Base-by-base conservation (phyloP, 2,329 filamentous ascomycete species). In the Penicillium brasilianum region DNA sequence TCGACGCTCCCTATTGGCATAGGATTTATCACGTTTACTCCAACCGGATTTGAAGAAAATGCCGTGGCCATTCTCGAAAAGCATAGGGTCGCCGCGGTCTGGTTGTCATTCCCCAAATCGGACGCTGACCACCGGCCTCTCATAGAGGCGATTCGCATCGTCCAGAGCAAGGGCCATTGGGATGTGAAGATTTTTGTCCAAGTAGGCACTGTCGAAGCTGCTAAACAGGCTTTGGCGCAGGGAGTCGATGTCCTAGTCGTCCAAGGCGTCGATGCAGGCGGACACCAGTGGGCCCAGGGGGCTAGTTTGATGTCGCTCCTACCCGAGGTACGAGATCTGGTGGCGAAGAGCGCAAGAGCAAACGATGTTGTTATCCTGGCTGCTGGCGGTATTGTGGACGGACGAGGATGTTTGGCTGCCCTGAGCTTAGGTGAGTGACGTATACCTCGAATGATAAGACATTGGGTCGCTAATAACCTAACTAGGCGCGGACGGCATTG, bases 261-360 rank as follows among this genome's bases (percentile, higher is more conserved):
- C 5, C 88, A 90, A 72, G 87, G 88, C 2, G 79, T 81, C 6
- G 88, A 90, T 73, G 87, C 87, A 0, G 87, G 87, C 8, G 88
- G 88, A 0, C 87, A 90, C 69, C 87, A 88, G 63, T 83, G 85
- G 48, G 78, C 79, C 0, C 74, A 76, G 22, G 85, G 84, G 3
- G 82, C 83, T 2, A 81, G 86, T 6, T 74, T 89, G 2, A 72
- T 88, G 3, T 78, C 81, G 2, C 73, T 90, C 3, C 72, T 90
- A 39, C 86, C 86, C 0, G 87, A 89, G 74, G 80, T 87, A 9
- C 75, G 73, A 51, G 81, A 82, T 59, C 77, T 83, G 57, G 63
- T 88, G 16, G 52, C 66, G 0, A 39, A 49, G 4, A 13, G 36
- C 22, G 39, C 16, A 9, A 74, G 68, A 4, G 72, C 7, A 2